phyloP scores from a whole-genome alignment of 192 early-diverging fungal genomes.

The Backusella parvicylindrica region DNA sequence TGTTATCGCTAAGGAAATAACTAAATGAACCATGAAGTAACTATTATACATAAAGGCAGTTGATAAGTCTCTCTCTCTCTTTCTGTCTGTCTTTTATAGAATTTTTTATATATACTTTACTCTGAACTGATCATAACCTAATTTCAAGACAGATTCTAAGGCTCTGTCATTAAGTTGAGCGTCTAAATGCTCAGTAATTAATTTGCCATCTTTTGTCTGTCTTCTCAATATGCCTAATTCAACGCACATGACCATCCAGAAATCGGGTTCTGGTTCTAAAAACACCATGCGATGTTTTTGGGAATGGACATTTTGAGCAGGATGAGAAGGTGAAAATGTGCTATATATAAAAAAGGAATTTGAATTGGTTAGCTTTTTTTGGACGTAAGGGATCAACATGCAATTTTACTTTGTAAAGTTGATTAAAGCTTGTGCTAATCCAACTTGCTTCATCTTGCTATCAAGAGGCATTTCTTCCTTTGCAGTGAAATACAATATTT shows the following conservation, averaged over 20 bases:
- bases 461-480: conserved; percentile 64
- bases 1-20: conserved; percentile 14
- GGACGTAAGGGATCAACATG: too few species aligned
- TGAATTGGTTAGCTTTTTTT: background rate
- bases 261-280: conserved; percentile 53
- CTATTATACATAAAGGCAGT: conserved; percentile 12
- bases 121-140: conserved; percentile 53
- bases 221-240: conserved; percentile 23
- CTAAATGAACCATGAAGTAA: conserved; percentile 41
- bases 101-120: too few species aligned
- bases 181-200: conserved; percentile 51
- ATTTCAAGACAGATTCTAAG: conserved; percentile 39
- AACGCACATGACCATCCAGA: conserved; percentile 58
- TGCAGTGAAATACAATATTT: conserved; percentile 71
- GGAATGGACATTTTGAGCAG: conserved; percentile 56
- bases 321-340: conserved; percentile 45
- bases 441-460: conserved; percentile 70
- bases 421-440: conserved; percentile 70
- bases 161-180: conserved; percentile 49
- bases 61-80: too few species aligned
- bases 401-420: conserved; percentile 63
- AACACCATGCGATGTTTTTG: conserved; percentile 58
- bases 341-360: conserved; percentile 21
- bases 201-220: conserved; percentile 43
- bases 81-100: too few species aligned